These are phyloP conservation scores for Chaetoscypha palmicola DNA, from an alignment of 2,329 filamentous ascomycete species.

Conservation along the genomic window DNA sequence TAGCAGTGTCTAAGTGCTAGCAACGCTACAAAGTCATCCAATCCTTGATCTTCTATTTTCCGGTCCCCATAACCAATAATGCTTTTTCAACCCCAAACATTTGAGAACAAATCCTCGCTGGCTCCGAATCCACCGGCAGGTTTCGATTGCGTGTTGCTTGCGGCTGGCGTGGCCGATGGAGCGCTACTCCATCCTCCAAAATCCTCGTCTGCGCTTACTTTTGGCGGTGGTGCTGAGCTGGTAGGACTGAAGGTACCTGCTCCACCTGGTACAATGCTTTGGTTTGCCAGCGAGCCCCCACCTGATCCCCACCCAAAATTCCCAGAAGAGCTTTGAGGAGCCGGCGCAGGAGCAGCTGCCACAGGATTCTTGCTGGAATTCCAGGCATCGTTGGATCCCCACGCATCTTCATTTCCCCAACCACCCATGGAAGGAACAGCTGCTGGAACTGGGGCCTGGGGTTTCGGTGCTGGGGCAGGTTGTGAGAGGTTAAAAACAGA, in stretches of 20 bases:
- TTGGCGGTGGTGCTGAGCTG: constrained; percentile 49
- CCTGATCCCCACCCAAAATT: constrained; percentile 55
- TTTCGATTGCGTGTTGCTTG: constrained; percentile 41
- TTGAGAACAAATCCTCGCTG: constrained; percentile 86
- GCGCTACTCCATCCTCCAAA: constrained; percentile 92
- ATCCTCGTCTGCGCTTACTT: constrained; percentile 83
- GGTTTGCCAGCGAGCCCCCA: constrained; percentile 44
- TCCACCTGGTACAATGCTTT: constrained; percentile 54
- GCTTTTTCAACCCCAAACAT: constrained; percentile 74
- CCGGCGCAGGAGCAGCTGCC: constrained; percentile 40
- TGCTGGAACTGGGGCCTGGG: constrained; percentile 35
- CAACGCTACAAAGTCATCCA: constrained; percentile 3
- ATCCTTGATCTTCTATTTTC: background rate
- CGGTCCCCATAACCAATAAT: no score
- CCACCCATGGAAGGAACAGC: constrained; percentile 28
- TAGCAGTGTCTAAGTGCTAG: constrained; percentile 4
- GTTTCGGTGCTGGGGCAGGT: constrained; percentile 36
- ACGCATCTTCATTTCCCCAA: constrained; percentile 45
- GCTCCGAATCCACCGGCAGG: constrained; percentile 54
- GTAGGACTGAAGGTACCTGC: constrained; percentile 55
- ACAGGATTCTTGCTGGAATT: constrained; percentile 43
- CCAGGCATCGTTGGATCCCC: constrained; percentile 83
- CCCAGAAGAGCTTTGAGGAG: constrained; percentile 39
- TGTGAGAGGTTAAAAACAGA: constrained; percentile 79
- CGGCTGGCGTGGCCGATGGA: constrained; percentile 44